Evolutionary conservation across 192 early-diverging fungal genomes (phyloP), one percentile per base, ranked within the genome.

Genomic region (Mortierella alpina): DNA sequence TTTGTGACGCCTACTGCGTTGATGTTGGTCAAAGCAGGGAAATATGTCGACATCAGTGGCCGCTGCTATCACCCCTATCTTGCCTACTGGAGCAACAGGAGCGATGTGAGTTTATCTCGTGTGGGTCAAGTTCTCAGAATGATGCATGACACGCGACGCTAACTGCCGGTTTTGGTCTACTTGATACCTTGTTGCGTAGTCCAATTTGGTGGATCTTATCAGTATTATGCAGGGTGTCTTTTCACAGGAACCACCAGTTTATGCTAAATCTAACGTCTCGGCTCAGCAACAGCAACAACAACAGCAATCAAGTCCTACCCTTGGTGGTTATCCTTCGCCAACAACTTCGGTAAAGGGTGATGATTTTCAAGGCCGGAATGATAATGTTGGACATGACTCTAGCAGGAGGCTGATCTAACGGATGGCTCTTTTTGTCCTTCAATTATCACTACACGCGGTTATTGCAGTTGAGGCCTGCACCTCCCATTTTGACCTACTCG

Each of bases 1-100:
- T 95, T 93, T 73, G 97, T 99, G 40, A 93, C 88, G 20, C 97
- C 97, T 23, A 99, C 97, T 18, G 85, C 90, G 9, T 86, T 83
- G 48, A 99, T 99, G 97, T 82, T 94, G 7, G 90, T 99, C 13
- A 90, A 89, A 70, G 87, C 91, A 44, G 87, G 93, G 44, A 91
- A 91, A 72, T 87, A 93, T 84, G 96, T 99, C n/a, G 95, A 97
- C 75, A 78, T 87, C 58, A 89, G 88, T 44, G 96, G 97, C 5
- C 77, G 88, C 57, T 89, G 96, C 47, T 93, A 92, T 75, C 96
- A 97, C 59, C 92, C 94, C 47, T 96, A 95, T 71, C 84, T 96
- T 68, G 88, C 92, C 4, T 78, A 85, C 66, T 97, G 96, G 96
- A 86, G 85, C 64, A 80, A 73, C 49, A 68, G 73, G 55, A 73